Evolutionary conservation across 129 eudicot species (phyloP).

Genomic region (Helianthus tuberosus): DNA sequence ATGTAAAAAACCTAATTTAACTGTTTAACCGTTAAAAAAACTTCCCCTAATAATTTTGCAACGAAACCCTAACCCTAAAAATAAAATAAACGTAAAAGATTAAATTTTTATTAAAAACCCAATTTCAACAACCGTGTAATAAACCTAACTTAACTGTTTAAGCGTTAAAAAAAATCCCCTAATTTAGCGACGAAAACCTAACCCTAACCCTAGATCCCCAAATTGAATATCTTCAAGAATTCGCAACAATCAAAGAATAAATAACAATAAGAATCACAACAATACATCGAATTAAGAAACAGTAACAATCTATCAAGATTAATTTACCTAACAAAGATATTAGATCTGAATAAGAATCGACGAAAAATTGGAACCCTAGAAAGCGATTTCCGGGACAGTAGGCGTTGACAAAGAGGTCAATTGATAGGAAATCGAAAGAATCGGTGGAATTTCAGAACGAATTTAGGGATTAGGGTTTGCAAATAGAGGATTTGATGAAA

Average conservation of each 20-base stretch:
- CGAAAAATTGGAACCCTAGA: constrained; percentile 39
- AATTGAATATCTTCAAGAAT: constrained; percentile 1
- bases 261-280: too few relatives aligned
- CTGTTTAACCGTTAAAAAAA: too few relatives aligned
- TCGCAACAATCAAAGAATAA: constrained; percentile 20
- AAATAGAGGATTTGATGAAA: constrained; percentile 9
- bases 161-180: constrained; percentile 3
- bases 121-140: too few relatives aligned
- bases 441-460: constrained; percentile 16
- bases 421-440: constrained; percentile 37
- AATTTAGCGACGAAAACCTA: constrained; percentile 25
- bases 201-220: constrained; percentile 47
- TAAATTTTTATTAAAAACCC: too few relatives aligned
- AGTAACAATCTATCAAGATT: not conserved
- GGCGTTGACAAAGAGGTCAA: constrained; percentile 32
- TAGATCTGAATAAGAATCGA: constrained; percentile 18
- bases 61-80: too few relatives aligned
- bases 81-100: too few relatives aligned
- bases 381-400: constrained; percentile 25
- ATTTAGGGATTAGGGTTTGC: constrained; percentile 34
- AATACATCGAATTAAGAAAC: not conserved
- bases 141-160: not conserved
- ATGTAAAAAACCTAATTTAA: too few relatives aligned
- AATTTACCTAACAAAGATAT: constrained; percentile 16
- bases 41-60: too few relatives aligned